Base-by-base conservation (phyloP, 768 basidiomycete genomes). In the Zangia roseola region DNA sequence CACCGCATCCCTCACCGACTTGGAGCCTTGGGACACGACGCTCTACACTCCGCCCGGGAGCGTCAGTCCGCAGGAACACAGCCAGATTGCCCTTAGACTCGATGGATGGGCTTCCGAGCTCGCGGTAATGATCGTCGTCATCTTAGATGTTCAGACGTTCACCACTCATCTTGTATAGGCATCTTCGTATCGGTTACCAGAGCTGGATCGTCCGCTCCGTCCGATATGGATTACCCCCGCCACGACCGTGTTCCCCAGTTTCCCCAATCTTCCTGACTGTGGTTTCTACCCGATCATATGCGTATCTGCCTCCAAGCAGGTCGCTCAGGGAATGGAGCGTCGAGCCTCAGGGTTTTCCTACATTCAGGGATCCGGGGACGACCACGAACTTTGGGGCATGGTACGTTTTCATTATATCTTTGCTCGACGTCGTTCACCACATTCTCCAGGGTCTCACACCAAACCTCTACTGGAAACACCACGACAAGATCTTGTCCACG, bases 301-400 rank as follows among this genome's bases (percentile, higher is more conserved):
- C 64, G 69, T 94, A 10, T 93, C 90, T 3, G 93, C 94, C 2
- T 94, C 92, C 4, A 82, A 81, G 55, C 83, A 82, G 54, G 74
- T 86, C 6, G 61, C 71, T 6, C 79, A 82, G 2, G 83, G 82
- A 7, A 47, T 79, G 1, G 84, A 88, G 50, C 73, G 87, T 19
- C 78, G 86, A 1, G 54, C 72, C 9, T 68, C 73, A n/a, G 90
- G 89, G 0, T 97, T 85, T 62, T 74, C 83, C 19, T 97, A 97
- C 63, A 80, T 97, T 8, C 94, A 95, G 65, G 95, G 95, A 1
- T 91, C 89, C 0, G 95, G 94, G 0, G 95, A 97, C 59, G 95
- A 98, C 59, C 91, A 94, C 60, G 94, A 97, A 66, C 73, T 88
- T 6, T 94, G 92, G 93, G 79, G 84, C 24, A 80, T 81, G 81